Percentiles rank a stretch among this genome's conserved stretches.
These are phyloP conservation scores for Penicillium steckii DNA, from an alignment of 495 filamentous ascomycete genomes.

Conservation along the genomic window DNA sequence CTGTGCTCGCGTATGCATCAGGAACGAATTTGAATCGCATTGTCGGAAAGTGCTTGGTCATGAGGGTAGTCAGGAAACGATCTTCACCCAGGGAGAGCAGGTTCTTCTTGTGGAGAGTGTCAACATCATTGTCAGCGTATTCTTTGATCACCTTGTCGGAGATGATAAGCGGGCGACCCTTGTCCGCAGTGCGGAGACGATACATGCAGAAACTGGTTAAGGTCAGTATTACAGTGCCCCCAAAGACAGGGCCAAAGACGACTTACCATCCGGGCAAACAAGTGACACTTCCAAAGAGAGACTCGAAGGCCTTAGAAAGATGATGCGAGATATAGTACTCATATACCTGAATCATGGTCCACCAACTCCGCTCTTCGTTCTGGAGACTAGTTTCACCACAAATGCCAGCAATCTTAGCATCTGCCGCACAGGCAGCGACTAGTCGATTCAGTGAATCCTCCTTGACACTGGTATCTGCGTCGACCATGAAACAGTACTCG, in stretches of 20 bases:
- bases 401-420: conserved; percentile 94
- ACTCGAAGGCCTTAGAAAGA: conserved; percentile 91
- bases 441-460: conserved; percentile 91
- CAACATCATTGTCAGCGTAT: conserved; percentile 82
- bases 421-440: conserved; percentile 88
- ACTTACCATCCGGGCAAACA: conserved; percentile 97
- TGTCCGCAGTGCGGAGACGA: conserved; percentile 87
- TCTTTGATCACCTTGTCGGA: conserved; percentile 81
- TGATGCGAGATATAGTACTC: conserved; percentile 98
- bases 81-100: conserved; percentile 92
- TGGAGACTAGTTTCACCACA: conserved; percentile 96
- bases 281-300: conserved; percentile 90
- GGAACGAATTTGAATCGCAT: conserved; percentile 97
- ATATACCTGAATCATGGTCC: conserved; percentile 99
- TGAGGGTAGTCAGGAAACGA: conserved; percentile 93
- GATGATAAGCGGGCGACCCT: conserved; percentile 88
- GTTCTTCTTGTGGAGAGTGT: conserved; percentile 99
- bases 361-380: conserved; percentile 92
- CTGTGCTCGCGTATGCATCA: conserved; percentile 87
- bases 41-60: conserved; percentile 93
- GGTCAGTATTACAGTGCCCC: conserved; percentile 25
- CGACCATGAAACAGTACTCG: conserved; percentile 96
- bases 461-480: conserved; percentile 92
- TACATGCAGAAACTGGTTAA: conserved; percentile 92
- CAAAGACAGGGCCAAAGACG: background rate